A percentile compares a stretch with the other conserved stretches of the same genome.
phyloP scores from a whole-genome alignment of 352 stramenopile species.

The Phytophthora constricta region DNA sequence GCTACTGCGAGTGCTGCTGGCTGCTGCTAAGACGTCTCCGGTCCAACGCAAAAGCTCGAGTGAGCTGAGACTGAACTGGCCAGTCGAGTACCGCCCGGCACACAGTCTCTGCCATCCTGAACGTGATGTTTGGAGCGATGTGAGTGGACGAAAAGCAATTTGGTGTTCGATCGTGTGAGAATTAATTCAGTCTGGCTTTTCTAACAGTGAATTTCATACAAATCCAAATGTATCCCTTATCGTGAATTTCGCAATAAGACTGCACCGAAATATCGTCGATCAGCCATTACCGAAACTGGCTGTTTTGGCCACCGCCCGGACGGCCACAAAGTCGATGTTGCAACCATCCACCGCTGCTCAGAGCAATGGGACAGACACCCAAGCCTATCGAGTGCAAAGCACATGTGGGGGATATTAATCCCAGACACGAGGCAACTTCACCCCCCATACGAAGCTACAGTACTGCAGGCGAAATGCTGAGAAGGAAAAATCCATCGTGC shows the following conservation, averaged over 20 bases:
- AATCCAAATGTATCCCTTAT: background rate
- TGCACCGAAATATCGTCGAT: background rate
- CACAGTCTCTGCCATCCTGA: constrained; percentile 16
- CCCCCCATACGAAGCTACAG: background rate
- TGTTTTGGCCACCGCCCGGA: background rate
- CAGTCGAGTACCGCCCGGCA: constrained; percentile 23
- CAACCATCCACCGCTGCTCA: background rate
- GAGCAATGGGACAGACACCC: constrained; percentile 15
- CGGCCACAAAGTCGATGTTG: too few species aligned
- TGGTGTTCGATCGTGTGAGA: constrained; percentile 13
- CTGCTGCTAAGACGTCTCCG: constrained; percentile 4
- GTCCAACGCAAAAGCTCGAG: constrained; percentile 35
- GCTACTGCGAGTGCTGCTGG: constrained; percentile 10
- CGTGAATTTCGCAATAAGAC: background rate
- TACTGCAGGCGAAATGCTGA: too few species aligned
- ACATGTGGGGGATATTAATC: background rate
- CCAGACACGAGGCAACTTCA: background rate
- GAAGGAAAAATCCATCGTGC: background rate
- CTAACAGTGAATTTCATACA: constrained; percentile 1
- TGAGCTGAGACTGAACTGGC: constrained; percentile 23
- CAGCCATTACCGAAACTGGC: background rate
- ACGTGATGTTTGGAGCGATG: constrained; percentile 15
- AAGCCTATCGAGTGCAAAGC: background rate
- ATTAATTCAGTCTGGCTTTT: background rate
- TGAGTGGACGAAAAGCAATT: constrained; percentile 20